These are phyloP conservation scores for Penicillium sp. DNA, from an alignment of 2,329 filamentous ascomycete genomes.

Conservation along the genomic window DNA sequence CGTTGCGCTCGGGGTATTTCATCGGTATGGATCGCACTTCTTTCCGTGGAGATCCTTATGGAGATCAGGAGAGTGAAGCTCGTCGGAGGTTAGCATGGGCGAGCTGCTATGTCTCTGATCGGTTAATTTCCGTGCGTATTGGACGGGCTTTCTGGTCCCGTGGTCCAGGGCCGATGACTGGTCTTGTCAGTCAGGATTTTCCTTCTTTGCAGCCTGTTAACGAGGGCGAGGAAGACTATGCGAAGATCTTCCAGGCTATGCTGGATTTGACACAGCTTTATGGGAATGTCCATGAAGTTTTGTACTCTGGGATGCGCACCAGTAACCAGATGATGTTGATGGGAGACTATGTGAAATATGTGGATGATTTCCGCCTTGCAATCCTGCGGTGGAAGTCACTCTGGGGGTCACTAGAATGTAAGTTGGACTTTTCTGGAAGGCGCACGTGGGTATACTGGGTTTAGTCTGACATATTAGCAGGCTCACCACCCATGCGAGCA, in stretches of 20 bases:
- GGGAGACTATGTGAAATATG: constrained; percentile 71
- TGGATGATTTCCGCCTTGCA: constrained; percentile 69
- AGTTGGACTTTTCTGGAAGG: constrained; percentile 20
- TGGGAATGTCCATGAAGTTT: constrained; percentile 69
- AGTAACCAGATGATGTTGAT: constrained; percentile 68
- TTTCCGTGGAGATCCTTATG: constrained; percentile 60
- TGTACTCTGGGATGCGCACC: constrained; percentile 69
- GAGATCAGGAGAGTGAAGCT: constrained; percentile 59
- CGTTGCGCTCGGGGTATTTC: constrained; percentile 68
- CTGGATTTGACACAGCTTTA: constrained; percentile 71
- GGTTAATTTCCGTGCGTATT: constrained; percentile 68
- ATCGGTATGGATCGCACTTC: constrained; percentile 68
- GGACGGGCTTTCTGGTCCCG: constrained; percentile 73
- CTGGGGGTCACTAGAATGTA: constrained; percentile 66
- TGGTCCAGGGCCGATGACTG: constrained; percentile 66
- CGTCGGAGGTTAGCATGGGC: constrained; percentile 69
- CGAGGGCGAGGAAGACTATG: constrained; percentile 64
- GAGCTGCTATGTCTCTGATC: constrained; percentile 65
- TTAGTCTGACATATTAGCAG: constrained; percentile 34
- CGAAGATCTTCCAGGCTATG: constrained; percentile 68
- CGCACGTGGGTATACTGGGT: neutral
- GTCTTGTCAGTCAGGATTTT: constrained; percentile 65
- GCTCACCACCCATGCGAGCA: constrained; percentile 64
- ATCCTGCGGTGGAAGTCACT: constrained; percentile 69
- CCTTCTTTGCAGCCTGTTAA: constrained; percentile 61